Percentiles rank a stretch among this genome's conserved stretches.
These are phyloP conservation scores for Saccharomyces kudriavzevii DNA, from an alignment of 805 yeast species.

Conservation along the genomic window DNA sequence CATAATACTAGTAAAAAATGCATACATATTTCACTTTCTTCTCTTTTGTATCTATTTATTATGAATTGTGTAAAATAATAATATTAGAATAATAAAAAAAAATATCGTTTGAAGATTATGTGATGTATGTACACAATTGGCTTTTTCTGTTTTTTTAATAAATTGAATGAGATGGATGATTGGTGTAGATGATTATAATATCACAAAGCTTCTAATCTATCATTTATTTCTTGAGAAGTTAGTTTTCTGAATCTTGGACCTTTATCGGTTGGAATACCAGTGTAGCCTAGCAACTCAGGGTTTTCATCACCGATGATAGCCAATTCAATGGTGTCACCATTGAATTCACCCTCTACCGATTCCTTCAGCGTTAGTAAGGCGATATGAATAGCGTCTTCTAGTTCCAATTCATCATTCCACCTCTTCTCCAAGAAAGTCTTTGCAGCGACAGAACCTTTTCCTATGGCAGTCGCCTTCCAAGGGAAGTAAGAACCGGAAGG, in stretches of 20 bases:
- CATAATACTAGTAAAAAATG: neutral
- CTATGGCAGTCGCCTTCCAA: slow-evolving; percentile 99
- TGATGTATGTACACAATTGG: neutral
- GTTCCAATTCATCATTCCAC: slow-evolving; percentile 94
- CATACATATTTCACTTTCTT: neutral
- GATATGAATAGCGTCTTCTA: slow-evolving; percentile 96
- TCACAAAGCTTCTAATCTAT: slow-evolving; percentile 84
- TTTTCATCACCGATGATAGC: slow-evolving; percentile 79
- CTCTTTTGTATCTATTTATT: neutral
- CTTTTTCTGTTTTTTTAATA: neutral
- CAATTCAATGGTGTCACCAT: slow-evolving; percentile 91
- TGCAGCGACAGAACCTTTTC: slow-evolving; percentile 92
- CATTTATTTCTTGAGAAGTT: slow-evolving; percentile 86
- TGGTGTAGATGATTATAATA: neutral
- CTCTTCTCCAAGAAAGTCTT: slow-evolving; percentile 95
- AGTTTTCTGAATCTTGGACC: slow-evolving; percentile 90
- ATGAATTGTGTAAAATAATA: neutral
- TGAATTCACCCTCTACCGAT: slow-evolving; percentile 95
- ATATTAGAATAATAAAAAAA: neutral
- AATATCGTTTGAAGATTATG: neutral
- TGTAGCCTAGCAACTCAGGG: slow-evolving; percentile 72
- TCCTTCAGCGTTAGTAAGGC: slow-evolving; percentile 91
- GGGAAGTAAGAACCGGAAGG: slow-evolving; percentile 98
- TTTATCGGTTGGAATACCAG: slow-evolving; percentile 63
- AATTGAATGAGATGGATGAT: neutral